These are phyloP conservation scores for Fraxinus paxiana DNA, from an alignment of 305 asterid genomes.

Conservation along the genomic window DNA sequence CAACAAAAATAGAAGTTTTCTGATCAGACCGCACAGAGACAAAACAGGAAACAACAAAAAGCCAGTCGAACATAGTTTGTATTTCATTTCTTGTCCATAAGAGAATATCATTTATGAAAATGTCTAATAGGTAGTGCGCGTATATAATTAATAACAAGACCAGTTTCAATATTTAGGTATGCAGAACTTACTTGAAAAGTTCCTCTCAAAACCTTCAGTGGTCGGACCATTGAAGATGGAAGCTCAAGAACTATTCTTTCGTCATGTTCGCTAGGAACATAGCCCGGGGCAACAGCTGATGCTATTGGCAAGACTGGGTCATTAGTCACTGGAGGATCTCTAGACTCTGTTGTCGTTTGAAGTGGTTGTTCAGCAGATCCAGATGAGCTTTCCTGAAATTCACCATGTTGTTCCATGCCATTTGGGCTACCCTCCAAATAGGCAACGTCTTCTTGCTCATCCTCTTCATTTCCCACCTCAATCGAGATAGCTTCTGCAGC, in stretches of 20 bases:
- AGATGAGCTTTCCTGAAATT: constrained; percentile 41
- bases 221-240: constrained; percentile 89
- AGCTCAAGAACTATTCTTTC: constrained; percentile 94
- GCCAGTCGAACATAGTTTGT: constrained; percentile 11
- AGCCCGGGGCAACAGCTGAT: constrained; percentile 71
- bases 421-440: constrained; percentile 42
- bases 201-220: constrained; percentile 80
- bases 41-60: constrained; percentile 10
- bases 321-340: constrained; percentile 37
- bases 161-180: constrained; percentile 8
- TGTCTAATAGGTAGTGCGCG: not conserved
- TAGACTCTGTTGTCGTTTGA: constrained; percentile 35
- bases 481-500: constrained; percentile 88
- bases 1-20: constrained; percentile 14
- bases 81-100: not conserved
- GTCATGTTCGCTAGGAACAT: constrained; percentile 84
- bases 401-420: constrained; percentile 39
- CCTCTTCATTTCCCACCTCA: constrained; percentile 65
- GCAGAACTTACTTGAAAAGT: constrained; percentile 78
- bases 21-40: not conserved
- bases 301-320: constrained; percentile 54
- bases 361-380: constrained; percentile 52
- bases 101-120: not conserved
- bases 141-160: not conserved
- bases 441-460: constrained; percentile 65